Conservation (phyloP, 2,329 filamentous ascomycete genomes). For the Nemania sp. region DNA sequence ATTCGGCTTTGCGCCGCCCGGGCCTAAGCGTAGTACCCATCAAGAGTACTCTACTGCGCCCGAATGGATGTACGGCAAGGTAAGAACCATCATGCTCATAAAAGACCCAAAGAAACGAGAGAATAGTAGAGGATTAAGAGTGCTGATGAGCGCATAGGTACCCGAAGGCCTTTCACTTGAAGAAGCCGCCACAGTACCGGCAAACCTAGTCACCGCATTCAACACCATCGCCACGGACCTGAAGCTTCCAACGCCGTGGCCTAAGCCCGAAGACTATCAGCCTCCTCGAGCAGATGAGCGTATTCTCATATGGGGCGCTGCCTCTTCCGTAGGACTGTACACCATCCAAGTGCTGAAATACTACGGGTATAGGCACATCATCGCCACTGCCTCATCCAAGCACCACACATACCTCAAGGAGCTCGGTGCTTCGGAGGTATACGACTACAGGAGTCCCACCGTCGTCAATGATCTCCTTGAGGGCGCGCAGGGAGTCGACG, state of each 20-base stretch:
- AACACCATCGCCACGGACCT: constrained; percentile 66
- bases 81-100: constrained; percentile 32
- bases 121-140: not conserved
- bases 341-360: constrained; percentile 63
- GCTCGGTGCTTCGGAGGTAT: constrained; percentile 60
- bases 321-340: constrained; percentile 64
- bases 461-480: constrained; percentile 52
- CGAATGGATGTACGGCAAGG: constrained; percentile 61
- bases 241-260: constrained; percentile 67
- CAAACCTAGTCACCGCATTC: constrained; percentile 71
- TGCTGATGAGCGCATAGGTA: constrained; percentile 33
- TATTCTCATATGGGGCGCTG: constrained; percentile 65
- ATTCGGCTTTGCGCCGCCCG: constrained; percentile 65
- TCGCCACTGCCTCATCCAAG: constrained; percentile 60
- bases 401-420: constrained; percentile 59
- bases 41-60: constrained; percentile 67
- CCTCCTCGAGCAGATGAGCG: constrained; percentile 53
- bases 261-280: constrained; percentile 58
- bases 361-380: constrained; percentile 65
- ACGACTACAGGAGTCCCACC: constrained; percentile 59
- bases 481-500: constrained; percentile 37
- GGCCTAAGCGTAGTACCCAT: constrained; percentile 62
- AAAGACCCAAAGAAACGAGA: not conserved
- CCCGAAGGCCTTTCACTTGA: constrained; percentile 45
- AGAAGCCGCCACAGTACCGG: constrained; percentile 59